A percentile compares a stretch with the other conserved stretches of the same genome.
phyloP scores from a whole-genome alignment of 192 early-diverging fungal genomes.

The Backusella liffmaniae region DNA sequence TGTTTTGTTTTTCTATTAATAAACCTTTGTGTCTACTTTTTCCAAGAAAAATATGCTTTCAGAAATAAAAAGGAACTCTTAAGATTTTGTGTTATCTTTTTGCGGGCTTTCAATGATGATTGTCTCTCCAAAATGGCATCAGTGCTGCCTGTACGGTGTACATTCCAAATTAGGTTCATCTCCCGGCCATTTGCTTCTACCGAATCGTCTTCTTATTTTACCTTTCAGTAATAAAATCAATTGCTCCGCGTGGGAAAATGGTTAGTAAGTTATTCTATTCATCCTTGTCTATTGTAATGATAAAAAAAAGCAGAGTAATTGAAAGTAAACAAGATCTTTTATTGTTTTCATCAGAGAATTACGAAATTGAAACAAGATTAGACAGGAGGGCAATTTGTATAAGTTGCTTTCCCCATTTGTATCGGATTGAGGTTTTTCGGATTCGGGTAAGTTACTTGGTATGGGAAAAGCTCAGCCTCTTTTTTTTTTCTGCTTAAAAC shows the following conservation, averaged over 20 bases:
- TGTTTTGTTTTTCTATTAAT: neutral
- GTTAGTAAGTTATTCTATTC: neutral
- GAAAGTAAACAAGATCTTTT: neutral
- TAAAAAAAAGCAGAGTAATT: neutral
- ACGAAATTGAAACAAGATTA: neutral
- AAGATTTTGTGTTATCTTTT: neutral
- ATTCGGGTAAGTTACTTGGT: neutral
- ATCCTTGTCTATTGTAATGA: neutral
- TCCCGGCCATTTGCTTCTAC: neutral
- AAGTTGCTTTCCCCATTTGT: neutral
- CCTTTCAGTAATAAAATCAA: neutral
- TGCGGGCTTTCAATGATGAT: neutral
- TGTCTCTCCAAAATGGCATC: neutral
- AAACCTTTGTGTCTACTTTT: neutral
- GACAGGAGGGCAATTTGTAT: neutral
- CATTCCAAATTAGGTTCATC: constrained; percentile 7
- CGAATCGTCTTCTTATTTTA: neutral
- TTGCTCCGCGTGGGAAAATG: constrained; percentile 5
- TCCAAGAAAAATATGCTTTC: neutral
- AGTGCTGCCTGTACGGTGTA: neutral
- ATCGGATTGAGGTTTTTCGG: neutral
- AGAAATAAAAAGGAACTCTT: neutral
- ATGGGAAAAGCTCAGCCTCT: neutral
- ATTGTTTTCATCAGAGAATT: neutral
- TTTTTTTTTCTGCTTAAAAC: neutral